phyloP scores from a whole-genome alignment of 176 grass and related monocot genomes.

The Olyra latifolia region DNA sequence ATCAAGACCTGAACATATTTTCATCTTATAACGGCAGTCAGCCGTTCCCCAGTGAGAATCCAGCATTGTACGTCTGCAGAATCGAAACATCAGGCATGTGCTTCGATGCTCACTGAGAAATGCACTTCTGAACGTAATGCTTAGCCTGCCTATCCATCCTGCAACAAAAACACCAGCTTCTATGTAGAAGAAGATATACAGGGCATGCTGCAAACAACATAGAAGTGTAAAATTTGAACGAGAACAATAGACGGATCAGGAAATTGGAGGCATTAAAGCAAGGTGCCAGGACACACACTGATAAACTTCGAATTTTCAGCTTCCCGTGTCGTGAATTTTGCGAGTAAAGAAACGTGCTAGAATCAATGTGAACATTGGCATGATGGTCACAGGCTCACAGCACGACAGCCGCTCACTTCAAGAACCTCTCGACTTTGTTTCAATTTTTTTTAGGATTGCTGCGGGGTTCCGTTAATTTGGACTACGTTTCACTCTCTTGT shows the following conservation, averaged over 20 bases:
- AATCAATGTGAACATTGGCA: too few relatives aligned
- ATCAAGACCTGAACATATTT: conserved; percentile 93
- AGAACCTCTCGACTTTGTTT: too few relatives aligned
- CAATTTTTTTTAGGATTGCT: too few relatives aligned
- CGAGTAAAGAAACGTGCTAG: too few relatives aligned
- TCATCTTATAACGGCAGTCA: conserved; percentile 95
- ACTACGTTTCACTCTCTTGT: too few relatives aligned
- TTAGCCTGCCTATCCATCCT: conserved; percentile 84
- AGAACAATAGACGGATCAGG: conserved; percentile 5
- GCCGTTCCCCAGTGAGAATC: conserved; percentile 96
- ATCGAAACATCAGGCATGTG: conserved; percentile 40
- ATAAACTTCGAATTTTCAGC: too few relatives aligned
- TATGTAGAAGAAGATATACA: conserved; percentile 93
- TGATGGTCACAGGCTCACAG: too few relatives aligned
- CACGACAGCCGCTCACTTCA: too few relatives aligned
- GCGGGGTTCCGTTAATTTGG: too few relatives aligned
- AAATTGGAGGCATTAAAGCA: conserved; percentile 10
- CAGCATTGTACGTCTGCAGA: conserved; percentile 89
- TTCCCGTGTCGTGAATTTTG: too few relatives aligned
- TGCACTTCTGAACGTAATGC: conserved; percentile 13
- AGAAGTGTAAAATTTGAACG: conserved; percentile 30
- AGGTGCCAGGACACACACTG: background rate
- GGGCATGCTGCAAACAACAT: conserved; percentile 70
- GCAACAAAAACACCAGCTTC: conserved; percentile 81
- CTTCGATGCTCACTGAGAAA: background rate